Evolutionary conservation across 352 stramenopile genomes (phyloP), one percentile per base, ranked within the genome.

Genomic region (Pythium insidiosum): DNA sequence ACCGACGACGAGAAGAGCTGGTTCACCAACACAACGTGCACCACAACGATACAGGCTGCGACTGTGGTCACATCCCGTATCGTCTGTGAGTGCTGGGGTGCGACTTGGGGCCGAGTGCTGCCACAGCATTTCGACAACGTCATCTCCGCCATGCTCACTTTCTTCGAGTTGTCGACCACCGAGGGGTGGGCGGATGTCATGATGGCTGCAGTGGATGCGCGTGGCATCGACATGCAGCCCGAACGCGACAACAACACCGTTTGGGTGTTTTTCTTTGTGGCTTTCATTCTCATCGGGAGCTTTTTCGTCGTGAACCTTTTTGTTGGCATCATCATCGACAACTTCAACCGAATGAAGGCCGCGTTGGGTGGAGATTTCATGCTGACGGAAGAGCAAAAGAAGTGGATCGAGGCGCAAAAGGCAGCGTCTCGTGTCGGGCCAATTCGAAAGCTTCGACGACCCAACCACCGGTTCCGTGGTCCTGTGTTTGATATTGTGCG

Each of bases 271-370:
- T 96, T 96, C 50, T 97, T 95, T 47, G 63, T 97, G 11, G 30
- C 72, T 0, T 97, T 96, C 61, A 94, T 97, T 26, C 68, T 98
- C 45, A 58, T 97, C 18, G 83, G 90, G 13, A 84, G 84, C 40
- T 97, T 96, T 48, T 97, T 98, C 42, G 81, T 97, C 4, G 83
- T 97, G 21, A 97, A 97, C 29, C 63, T 97, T 0, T 97, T 98
- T 46, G 79, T 97, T 0, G 90, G 90, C 6, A 84, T 97, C 6
- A 95, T 97, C 48, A 95, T 97, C 37, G 89, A 97, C 45, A 96
- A 96, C 43, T 98, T 97, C 49, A 95, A 95, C 37, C 68, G 79
- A 23, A 94, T 94, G 84, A 96, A 94, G 30, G 66, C 57, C 2
- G 64, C 70, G 2, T 43, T 94, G 4, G 79, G 77, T 5, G 79